phyloP scores from a whole-genome alignment of 129 eudicot species.

The Oenanthe sinensis region DNA sequence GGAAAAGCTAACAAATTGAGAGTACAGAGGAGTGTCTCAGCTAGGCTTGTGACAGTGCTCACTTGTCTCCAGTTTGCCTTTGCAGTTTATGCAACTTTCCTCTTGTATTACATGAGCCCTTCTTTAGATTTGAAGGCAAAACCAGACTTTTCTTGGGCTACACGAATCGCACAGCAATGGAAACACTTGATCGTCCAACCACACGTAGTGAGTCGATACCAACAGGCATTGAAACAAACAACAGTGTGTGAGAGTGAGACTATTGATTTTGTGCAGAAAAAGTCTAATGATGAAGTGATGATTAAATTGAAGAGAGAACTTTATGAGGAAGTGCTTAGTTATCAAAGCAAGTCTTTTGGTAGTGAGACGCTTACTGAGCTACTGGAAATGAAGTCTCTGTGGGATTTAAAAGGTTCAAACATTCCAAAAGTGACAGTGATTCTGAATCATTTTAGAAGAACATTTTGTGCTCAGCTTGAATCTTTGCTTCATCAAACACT shows the following conservation, averaged over 20 bases:
- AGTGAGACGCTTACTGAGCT: slow-evolving; percentile 69
- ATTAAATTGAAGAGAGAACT: slow-evolving; percentile 73
- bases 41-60: slow-evolving; percentile 55
- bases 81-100: slow-evolving; percentile 83
- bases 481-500: slow-evolving; percentile 79
- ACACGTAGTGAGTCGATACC: slow-evolving; percentile 48
- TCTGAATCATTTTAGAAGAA: slow-evolving; percentile 79
- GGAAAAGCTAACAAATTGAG: slow-evolving; percentile 39
- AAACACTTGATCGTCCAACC: slow-evolving; percentile 58
- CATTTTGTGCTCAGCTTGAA: slow-evolving; percentile 80
- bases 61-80: slow-evolving; percentile 83
- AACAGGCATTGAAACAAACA: slow-evolving; percentile 25
- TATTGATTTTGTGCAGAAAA: slow-evolving; percentile 85
- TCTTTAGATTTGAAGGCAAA: slow-evolving; percentile 57
- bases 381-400: slow-evolving; percentile 74
- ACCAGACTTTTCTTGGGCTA: slow-evolving; percentile 88
- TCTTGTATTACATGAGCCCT: slow-evolving; percentile 85
- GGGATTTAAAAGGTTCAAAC: slow-evolving; percentile 50
- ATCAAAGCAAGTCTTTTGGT: slow-evolving; percentile 43
- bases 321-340: slow-evolving; percentile 57
- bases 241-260: slow-evolving; percentile 71
- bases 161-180: slow-evolving; percentile 71
- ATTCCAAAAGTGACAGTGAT: slow-evolving; percentile 77
- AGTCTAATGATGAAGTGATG: slow-evolving; percentile 71
- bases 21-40: slow-evolving; percentile 39